Evolutionary conservation across 305 asterid genomes (phyloP), one percentile per base, ranked within the genome.

Genomic region (Fraxinus angustifolia): DNA sequence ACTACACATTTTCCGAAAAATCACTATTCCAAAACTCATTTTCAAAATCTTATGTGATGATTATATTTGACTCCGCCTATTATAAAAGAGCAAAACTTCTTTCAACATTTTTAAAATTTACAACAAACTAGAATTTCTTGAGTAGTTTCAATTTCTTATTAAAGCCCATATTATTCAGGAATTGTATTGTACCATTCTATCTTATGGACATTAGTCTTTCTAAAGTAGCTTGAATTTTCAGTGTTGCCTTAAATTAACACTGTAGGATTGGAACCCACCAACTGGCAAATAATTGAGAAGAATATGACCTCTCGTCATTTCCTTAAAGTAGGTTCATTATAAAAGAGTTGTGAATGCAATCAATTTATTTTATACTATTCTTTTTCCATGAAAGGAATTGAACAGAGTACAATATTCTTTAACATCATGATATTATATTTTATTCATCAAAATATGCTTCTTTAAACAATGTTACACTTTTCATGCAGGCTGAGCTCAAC

Each of bases 401-500:
- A 4, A 67, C 33, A 0, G 34, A 28, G 73, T 26, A 23, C 73
- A n/a, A 71, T 28, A 6, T 71, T 71, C 76, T n/a, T 33, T 33
- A 31, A 71, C 75, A 7, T 71, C 76, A n/a, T 33, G 19, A n/a
- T 71, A 53, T 71, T 38, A 6, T 42, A 6, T 65, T 38, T 72
- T 48, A 12, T 31, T 48, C 81, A 42, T 16, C 36, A 17, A 6
- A 17, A 58, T 84, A 40, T 73, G 81, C 35, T 68, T 71, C 38
- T 78, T 77, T 21, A 73, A 72, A 65, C 78, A 77, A 72, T 67
- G 53, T 16, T 62, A 38, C 79, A 23, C 74, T 60, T 58, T 8
- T 79, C 19, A 45, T 81, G 81, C 88, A 96, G 99, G 95, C 94
- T 81, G 97, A 93, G 83, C 91, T 96, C 65, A 88, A 88, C 87